Percentiles rank a stretch among this genome's conserved stretches.
Conservation (phyloP, 1,284 basidiomycete species). For the Ustilago bromivora region DNA sequence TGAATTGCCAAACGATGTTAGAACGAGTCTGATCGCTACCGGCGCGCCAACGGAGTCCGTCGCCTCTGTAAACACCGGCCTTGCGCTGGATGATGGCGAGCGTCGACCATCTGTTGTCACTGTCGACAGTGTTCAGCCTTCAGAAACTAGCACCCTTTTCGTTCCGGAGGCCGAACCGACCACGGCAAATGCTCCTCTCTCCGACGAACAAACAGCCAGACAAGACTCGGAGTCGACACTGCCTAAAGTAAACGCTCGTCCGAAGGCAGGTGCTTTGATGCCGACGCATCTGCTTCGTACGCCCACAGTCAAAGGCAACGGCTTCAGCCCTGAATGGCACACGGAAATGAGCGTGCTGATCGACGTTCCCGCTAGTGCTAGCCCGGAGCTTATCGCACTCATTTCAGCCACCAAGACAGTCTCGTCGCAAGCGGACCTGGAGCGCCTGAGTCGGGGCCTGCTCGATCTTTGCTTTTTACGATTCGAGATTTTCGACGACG, state of each 20-base stretch:
- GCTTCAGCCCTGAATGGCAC: conserved; percentile 66
- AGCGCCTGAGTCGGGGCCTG: conserved; percentile 55
- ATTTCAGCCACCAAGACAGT: conserved; percentile 23
- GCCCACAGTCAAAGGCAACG: conserved; percentile 54
- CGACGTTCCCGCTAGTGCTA: conserved; percentile 56
- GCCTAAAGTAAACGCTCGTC: not conserved
- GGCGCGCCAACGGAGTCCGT: not conserved
- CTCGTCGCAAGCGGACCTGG: conserved; percentile 8
- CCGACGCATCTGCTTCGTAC: conserved; percentile 40
- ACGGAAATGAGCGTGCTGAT: conserved; percentile 53
- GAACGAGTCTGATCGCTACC: not conserved
- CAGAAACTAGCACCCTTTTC: not conserved
- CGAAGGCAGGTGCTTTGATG: not conserved
- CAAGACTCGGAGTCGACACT: not conserved
- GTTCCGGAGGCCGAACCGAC: not conserved
- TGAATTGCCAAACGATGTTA: not conserved
- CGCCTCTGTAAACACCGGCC: not conserved
- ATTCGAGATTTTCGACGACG: conserved; percentile 65
- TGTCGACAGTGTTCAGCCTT: not conserved
- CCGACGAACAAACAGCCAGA: not conserved
- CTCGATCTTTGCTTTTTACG: conserved; percentile 67
- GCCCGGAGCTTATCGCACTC: conserved; percentile 25
- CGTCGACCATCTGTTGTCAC: not conserved
- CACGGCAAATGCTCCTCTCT: not conserved
- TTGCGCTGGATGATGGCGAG: not conserved